Evolutionary conservation across 768 basidiomycete genomes (phyloP), one percentile per base, ranked within the genome.

Genomic region (Leccinellum luteum): DNA sequence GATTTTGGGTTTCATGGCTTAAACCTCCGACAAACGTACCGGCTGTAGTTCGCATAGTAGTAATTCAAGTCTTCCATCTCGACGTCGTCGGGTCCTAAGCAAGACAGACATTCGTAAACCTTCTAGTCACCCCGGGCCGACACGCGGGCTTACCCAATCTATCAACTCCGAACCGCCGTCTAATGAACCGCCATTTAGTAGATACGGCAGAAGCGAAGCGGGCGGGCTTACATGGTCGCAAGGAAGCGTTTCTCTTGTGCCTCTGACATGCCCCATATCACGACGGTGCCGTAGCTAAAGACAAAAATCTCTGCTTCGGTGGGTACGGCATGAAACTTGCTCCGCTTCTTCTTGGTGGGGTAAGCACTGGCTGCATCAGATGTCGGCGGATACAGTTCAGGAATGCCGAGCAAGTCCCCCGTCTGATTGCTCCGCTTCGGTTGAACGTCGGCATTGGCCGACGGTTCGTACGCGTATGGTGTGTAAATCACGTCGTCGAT

Each of bases 231-330:
- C 95, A 98, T 82, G 21, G 94, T 94, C 27, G 89, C 85, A 60
- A 98, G 75, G 66, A 98, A 94, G 9, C 94, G 80, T 71, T 84
- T 90, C 76, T 98, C 95, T 67, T 97, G 92, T 6, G 85, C 78
- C 69, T 97, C 93, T 38, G 91, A 88, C 94, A 98, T 97, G 25
- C 95, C 95, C 95, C 95, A 98, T 52, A 96, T 91, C 25, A 98
- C 95, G 27, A 96, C 90, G 0, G 92, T 94, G 13, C 95, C 95
- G 69, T 96, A 97, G 60, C 89, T 84, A 73, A 97, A 98, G 62
- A 97, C 75, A 71, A 96, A 97, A 54, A 97, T 89, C 73, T 97
- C 95, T 9, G 90, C 89, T 61, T 88, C 86, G 31, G 80, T 81
- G 6, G 85, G 79, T 34, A 82, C 78, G 30, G 85, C 79, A 64